Percentiles rank a stretch among this genome's conserved stretches.
Conservation (phyloP, 192 early-diverging fungal genomes). For the Linnemannia elongata region DNA sequence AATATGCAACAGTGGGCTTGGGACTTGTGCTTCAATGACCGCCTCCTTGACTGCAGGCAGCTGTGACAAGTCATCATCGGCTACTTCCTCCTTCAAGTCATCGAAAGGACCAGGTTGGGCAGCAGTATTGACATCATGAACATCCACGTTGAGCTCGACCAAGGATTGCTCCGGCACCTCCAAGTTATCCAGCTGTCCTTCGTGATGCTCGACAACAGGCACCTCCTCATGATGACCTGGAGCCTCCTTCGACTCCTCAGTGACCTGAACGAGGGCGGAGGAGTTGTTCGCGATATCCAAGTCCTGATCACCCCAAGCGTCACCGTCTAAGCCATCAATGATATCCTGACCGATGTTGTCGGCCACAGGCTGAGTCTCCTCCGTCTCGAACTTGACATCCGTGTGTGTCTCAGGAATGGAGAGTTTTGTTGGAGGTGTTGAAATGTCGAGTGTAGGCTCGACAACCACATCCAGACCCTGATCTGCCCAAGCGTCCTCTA, state of each 20-base stretch:
- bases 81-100: background rate
- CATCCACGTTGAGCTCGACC: background rate
- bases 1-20: background rate
- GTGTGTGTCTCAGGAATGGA: background rate
- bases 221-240: background rate
- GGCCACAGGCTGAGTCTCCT: background rate
- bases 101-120: background rate
- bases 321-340: background rate
- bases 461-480: background rate
- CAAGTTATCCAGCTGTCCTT: background rate
- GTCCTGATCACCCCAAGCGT: conserved; percentile 10
- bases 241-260: background rate
- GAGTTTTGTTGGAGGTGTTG: background rate
- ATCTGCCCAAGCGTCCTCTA: background rate
- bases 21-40: background rate
- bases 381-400: background rate
- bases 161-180: background rate
- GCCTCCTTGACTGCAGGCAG: background rate
- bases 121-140: background rate
- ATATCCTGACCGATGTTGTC: background rate
- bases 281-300: background rate
- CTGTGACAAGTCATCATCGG: background rate
- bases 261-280: background rate
- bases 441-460: background rate
- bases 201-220: background rate